Base-by-base conservation (phyloP, 768 basidiomycete genomes). In the Podaxis sp. region DNA sequence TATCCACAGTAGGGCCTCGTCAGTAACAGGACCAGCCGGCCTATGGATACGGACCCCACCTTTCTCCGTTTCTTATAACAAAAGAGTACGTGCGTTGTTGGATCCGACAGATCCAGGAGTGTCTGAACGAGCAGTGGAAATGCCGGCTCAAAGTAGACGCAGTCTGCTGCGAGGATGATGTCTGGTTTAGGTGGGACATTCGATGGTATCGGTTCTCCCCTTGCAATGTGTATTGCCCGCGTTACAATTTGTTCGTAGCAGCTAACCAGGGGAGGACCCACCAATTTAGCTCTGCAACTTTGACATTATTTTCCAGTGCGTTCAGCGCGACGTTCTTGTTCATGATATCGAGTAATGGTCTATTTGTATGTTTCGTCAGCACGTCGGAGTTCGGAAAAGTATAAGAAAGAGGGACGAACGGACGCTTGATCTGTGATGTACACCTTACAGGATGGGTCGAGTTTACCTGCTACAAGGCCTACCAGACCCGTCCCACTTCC, bases 61-160 rank as follows among this genome's bases (percentile, higher is more conserved):
- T 94, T 96, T 76, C 95, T 82, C 58, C 95, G 82, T 71, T 96
- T 96, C 77, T 95, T 95, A 78, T 95, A 96, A 71, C 93, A 95
- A 75, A 98, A 95, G 39, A 96, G 73, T 44, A 96, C 83, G 61
- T 93, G 89, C 17, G 89, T 84, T 19, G 74, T 73, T 40, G 73
- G 72, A 22, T 80, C 77, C 1, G 83, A 78, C 40, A 96, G 83
- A 49, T 88, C 84, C 38, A 77, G 80, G 36, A 98, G 79, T 0
- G 95, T 96, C 66, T 87, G 75, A 2, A 95, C 90, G 0, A 98
- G 84, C 12, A 95, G 82, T 7, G 94, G 90, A 69, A 97, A 98
- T 0, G 93, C 87, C 12, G 94, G 93, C 74, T 97, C 95, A 66
- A 93, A 95, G 77, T 98, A 98, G 8, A 98, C 95, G 68, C 95